A percentile compares a stretch with the other conserved stretches of the same genome.
Evolutionary conservation across 2,329 filamentous ascomycete species (phyloP).

Genomic region (Phaeosphaeriaceae sp.): DNA sequence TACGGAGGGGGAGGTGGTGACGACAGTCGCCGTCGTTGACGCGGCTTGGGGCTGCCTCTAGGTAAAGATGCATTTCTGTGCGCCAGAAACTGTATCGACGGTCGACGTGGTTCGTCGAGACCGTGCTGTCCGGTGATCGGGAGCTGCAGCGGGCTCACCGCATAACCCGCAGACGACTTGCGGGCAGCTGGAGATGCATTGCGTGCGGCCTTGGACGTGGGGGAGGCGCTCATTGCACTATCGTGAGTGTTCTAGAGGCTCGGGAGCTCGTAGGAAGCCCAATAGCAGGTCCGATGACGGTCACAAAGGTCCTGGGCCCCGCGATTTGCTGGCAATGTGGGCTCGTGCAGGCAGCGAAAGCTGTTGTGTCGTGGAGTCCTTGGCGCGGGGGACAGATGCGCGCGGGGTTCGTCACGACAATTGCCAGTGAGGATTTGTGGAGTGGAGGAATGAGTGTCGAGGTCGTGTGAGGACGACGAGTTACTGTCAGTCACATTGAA

Average conservation of each 20-base stretch:
- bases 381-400: conserved; percentile 37
- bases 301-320: conserved; percentile 19
- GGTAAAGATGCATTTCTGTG: conserved; percentile 40
- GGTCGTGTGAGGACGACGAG: background rate
- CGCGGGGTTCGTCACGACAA: conserved; percentile 14
- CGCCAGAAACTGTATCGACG: conserved; percentile 48
- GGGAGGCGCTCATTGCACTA: conserved; percentile 44
- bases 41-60: conserved; percentile 41
- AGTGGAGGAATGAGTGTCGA: background rate
- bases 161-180: conserved; percentile 23
- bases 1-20: conserved; percentile 52
- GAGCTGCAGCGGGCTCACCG: conserved; percentile 34
- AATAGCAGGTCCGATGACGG: conserved; percentile 24
- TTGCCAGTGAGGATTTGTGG: background rate
- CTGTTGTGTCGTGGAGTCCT: conserved; percentile 33
- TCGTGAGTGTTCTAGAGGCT: conserved; percentile 19
- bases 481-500: background rate
- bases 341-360: conserved; percentile 32
- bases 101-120: conserved; percentile 42
- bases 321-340: conserved; percentile 31
- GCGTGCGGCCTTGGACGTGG: conserved; percentile 35
- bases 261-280: conserved; percentile 27
- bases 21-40: conserved; percentile 45
- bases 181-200: conserved; percentile 35
- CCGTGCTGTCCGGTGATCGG: conserved; percentile 23